These are phyloP conservation scores for Pleurotus tuber-regium DNA, from an alignment of 768 basidiomycete genomes.

Conservation along the genomic window DNA sequence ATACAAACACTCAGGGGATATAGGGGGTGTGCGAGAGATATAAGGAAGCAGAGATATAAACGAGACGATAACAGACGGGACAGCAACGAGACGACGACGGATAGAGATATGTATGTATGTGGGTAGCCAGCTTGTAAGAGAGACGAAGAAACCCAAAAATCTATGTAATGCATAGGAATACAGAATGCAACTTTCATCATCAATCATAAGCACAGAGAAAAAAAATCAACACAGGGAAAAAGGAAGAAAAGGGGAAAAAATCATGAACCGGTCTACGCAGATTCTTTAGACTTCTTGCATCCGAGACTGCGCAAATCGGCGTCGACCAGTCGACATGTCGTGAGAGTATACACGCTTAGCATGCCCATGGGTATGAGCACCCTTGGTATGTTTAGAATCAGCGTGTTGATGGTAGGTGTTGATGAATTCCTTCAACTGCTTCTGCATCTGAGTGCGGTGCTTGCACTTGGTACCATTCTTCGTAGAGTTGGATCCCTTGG, in stretches of 20 bases:
- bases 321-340: constrained; percentile 10
- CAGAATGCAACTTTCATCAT: not conserved
- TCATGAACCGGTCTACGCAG: not conserved
- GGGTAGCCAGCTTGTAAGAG: not conserved
- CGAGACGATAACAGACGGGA: not conserved
- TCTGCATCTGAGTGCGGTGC: not conserved
- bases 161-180: too few species aligned
- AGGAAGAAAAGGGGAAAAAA: not conserved
- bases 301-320: constrained; percentile 8
- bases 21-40: not conserved
- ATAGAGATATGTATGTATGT: too few species aligned
- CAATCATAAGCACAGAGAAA: not conserved
- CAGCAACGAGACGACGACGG: not conserved
- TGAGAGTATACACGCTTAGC: constrained; percentile 1
- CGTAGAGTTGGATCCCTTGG: constrained; percentile 1
- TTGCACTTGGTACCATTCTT: constrained; percentile 6
- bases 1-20: constrained; percentile 2
- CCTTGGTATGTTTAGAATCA: not conserved
- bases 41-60: not conserved
- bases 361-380: not conserved
- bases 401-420: not conserved
- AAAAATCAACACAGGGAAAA: constrained; percentile 1
- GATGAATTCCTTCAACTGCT: constrained; percentile 1
- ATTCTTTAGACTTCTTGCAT: constrained; percentile 4
- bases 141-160: not conserved